A percentile compares a stretch with the other conserved stretches of the same genome.
These are phyloP conservation scores for Neofusicoccum cordaticola DNA, from an alignment of 2,329 filamentous ascomycete genomes.

Conservation along the genomic window DNA sequence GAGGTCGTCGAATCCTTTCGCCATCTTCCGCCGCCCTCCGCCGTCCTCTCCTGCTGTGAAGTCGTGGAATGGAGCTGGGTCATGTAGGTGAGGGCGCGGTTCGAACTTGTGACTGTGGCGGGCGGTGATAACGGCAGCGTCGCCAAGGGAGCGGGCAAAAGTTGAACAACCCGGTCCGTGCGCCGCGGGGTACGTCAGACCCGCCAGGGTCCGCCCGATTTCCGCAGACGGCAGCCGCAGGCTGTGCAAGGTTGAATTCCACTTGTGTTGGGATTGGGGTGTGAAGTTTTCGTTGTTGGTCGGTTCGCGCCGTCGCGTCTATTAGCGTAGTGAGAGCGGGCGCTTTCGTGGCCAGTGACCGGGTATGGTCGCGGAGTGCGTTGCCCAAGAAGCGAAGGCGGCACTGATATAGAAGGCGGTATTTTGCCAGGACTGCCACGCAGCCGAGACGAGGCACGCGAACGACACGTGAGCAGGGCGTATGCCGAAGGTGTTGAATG, in stretches of 20 bases:
- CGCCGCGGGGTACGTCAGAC: neutral
- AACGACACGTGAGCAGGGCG: neutral
- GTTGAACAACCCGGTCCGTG: neutral
- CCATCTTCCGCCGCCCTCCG: constrained; percentile 17
- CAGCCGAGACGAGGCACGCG: neutral
- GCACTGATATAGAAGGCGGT: no score
- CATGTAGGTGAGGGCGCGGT: constrained; percentile 13
- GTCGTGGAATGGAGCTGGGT: neutral
- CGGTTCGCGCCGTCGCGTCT: no score
- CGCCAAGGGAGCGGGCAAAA: constrained; percentile 8
- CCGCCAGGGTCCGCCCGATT: neutral
- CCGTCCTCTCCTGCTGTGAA: constrained; percentile 2
- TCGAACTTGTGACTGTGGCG: constrained; percentile 11
- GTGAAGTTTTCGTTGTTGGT: no score
- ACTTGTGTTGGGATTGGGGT: no score
- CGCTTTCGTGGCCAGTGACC: no score
- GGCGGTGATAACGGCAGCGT: constrained; percentile 7
- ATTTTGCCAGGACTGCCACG: no score
- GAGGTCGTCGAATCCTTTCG: constrained; percentile 52
- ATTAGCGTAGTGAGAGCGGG: no score
- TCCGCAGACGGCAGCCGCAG: neutral
- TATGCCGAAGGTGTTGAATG: no score
- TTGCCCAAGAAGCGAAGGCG: no score
- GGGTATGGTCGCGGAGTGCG: no score
- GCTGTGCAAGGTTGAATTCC: neutral